phyloP scores from a whole-genome alignment of 2,329 filamentous ascomycete genomes.

The Hypoxylon sp. region DNA sequence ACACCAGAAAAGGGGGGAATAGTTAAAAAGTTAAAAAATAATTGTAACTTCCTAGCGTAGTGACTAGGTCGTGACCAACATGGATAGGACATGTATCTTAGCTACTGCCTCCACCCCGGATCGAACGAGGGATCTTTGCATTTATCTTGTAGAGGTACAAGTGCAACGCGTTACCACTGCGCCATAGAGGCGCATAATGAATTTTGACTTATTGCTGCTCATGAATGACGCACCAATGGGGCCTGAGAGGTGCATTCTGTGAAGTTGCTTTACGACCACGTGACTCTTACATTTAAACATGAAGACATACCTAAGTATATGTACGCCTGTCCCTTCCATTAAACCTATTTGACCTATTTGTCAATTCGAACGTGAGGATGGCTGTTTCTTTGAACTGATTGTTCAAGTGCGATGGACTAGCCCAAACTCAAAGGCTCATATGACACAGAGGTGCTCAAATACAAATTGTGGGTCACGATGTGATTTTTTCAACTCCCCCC shows the following conservation, averaged over 20 bases:
- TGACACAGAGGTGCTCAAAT: not conserved
- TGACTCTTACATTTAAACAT: not conserved
- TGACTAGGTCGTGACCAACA: constrained; percentile 30
- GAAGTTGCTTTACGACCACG: not conserved
- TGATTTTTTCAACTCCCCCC: not conserved
- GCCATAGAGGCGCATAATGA: constrained; percentile 48
- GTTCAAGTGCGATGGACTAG: not conserved
- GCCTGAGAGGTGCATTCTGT: not conserved
- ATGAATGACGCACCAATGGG: not conserved
- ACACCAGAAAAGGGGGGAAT: not conserved
- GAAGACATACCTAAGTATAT: not conserved
- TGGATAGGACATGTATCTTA: constrained; percentile 19
- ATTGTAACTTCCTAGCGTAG: constrained; percentile 21
- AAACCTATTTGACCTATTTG: not conserved
- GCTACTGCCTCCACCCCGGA: constrained; percentile 51
- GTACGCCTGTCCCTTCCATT: not conserved
- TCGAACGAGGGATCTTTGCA: constrained; percentile 56
- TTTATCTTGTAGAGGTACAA: constrained; percentile 47
- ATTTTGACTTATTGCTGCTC: not conserved
- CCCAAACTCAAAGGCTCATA: not conserved
- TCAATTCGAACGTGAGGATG: not conserved
- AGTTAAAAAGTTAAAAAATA: constrained; percentile 5
- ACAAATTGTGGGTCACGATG: not conserved
- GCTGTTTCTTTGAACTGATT: constrained; percentile 1
- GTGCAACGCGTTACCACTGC: constrained; percentile 56